Evolutionary conservation across 2,329 filamentous ascomycete species (phyloP).

Genomic region (Sporothrix brasiliensis): DNA sequence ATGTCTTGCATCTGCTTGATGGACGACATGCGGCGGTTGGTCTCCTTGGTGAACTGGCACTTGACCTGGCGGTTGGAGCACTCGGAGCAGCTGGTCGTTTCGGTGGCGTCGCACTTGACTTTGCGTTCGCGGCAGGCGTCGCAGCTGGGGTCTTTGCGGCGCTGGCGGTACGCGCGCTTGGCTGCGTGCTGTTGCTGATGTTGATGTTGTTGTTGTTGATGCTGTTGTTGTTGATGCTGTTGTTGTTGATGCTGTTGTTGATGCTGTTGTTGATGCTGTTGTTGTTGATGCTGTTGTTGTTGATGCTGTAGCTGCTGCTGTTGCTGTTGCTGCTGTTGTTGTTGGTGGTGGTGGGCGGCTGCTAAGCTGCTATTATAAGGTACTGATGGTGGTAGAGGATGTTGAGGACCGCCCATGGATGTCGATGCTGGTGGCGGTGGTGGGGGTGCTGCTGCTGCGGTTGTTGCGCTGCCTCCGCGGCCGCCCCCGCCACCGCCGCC

Average conservation of each 20-base stretch:
- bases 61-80: slow-evolving; percentile 96
- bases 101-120: slow-evolving; percentile 92
- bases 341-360: slow-evolving; percentile 41
- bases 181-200: slow-evolving; percentile 61
- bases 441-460: neutral
- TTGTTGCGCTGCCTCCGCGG: neutral
- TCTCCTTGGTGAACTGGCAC: slow-evolving; percentile 99
- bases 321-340: neutral
- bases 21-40: slow-evolving; percentile 96
- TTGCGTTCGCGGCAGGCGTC: slow-evolving; percentile 90
- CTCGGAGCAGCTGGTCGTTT: slow-evolving; percentile 94
- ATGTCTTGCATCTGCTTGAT: slow-evolving; percentile 99
- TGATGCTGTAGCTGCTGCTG: too few species aligned
- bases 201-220: slow-evolving; percentile 22
- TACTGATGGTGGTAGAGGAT: neutral
- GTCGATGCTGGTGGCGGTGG: neutral
- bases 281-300: slow-evolving; percentile 25
- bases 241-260: slow-evolving; percentile 25
- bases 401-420: neutral
- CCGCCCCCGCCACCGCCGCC: neutral
- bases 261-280: slow-evolving; percentile 48
- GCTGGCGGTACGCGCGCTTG: slow-evolving; percentile 91
- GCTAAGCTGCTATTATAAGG: neutral
- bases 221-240: slow-evolving; percentile 39
- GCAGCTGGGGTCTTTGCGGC: slow-evolving; percentile 94